Evolutionary conservation across 352 stramenopile species (phyloP).

Genomic region (Phytopythium delawarense): DNA sequence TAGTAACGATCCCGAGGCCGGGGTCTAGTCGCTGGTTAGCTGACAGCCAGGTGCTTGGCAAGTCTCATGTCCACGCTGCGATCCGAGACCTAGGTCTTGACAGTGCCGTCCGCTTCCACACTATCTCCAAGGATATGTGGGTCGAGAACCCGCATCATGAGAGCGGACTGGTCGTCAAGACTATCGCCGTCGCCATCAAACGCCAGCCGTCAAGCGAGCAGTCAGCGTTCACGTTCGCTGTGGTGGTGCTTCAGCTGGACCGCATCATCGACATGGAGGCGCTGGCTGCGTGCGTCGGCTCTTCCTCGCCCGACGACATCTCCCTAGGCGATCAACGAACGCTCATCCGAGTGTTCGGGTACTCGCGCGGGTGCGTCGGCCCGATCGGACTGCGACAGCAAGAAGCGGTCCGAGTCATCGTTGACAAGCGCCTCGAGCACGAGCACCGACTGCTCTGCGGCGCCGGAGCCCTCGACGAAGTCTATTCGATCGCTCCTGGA

Average conservation of each 20-base stretch:
- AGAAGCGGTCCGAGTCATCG: constrained; percentile 35
- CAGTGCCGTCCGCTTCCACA: constrained; percentile 17
- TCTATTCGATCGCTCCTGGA: constrained; percentile 40
- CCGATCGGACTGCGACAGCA: constrained; percentile 60
- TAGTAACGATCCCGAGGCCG: background rate
- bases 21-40: background rate
- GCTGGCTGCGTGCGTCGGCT: constrained; percentile 22
- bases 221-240: constrained; percentile 19
- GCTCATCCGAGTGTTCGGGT: constrained; percentile 63
- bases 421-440: constrained; percentile 31
- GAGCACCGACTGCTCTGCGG: constrained; percentile 41
- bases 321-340: constrained; percentile 50
- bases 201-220: background rate
- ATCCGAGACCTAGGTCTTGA: constrained; percentile 22
- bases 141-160: constrained; percentile 6
- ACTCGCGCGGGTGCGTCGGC: constrained; percentile 51
- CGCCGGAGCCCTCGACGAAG: constrained; percentile 34
- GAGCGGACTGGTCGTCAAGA: constrained; percentile 52
- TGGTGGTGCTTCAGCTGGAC: constrained; percentile 45
- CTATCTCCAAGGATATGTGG: constrained; percentile 16
- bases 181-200: constrained; percentile 42
- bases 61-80: constrained; percentile 32
- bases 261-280: constrained; percentile 50
- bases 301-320: constrained; percentile 21
- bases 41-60: constrained; percentile 15